Evolutionary conservation across 139 green algal genomes (phyloP).

Genomic region (Tetradesmus obliquus): DNA sequence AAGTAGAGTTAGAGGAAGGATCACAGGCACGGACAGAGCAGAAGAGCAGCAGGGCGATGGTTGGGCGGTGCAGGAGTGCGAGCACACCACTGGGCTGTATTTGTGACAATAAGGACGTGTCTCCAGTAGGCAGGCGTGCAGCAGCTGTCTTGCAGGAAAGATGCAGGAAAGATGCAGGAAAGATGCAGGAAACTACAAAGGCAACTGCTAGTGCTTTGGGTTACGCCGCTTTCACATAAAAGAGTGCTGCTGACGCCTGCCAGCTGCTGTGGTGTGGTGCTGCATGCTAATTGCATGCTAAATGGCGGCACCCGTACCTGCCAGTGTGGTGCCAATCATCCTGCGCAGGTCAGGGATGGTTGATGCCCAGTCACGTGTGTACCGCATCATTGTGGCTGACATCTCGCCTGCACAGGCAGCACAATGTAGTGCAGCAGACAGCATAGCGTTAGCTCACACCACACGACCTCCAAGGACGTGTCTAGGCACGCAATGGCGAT

Average conservation of each 20-base stretch:
- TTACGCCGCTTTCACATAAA: too few relatives aligned
- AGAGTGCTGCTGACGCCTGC: too few relatives aligned
- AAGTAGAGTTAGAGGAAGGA: background rate
- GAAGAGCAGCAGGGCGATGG: background rate
- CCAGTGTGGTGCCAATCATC: background rate
- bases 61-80: too few relatives aligned
- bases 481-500: background rate
- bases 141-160: too few relatives aligned
- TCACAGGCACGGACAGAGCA: background rate
- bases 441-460: background rate
- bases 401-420: slow-evolving; percentile 53
- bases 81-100: too few relatives aligned
- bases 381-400: slow-evolving; percentile 50
- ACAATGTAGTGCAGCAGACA: background rate
- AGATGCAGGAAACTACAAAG: too few relatives aligned
- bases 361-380: slow-evolving; percentile 13
- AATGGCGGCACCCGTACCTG: background rate
- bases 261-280: too few relatives aligned
- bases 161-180: too few relatives aligned
- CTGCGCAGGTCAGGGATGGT: background rate
- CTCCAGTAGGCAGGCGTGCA: too few relatives aligned
- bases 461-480: background rate
- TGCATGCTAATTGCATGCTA: background rate
- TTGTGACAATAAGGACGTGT: too few relatives aligned
- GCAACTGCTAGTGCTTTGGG: too few relatives aligned